These are phyloP conservation scores for Lipomyces yamadae DNA, from an alignment of 805 yeast species.

Conservation along the genomic window DNA sequence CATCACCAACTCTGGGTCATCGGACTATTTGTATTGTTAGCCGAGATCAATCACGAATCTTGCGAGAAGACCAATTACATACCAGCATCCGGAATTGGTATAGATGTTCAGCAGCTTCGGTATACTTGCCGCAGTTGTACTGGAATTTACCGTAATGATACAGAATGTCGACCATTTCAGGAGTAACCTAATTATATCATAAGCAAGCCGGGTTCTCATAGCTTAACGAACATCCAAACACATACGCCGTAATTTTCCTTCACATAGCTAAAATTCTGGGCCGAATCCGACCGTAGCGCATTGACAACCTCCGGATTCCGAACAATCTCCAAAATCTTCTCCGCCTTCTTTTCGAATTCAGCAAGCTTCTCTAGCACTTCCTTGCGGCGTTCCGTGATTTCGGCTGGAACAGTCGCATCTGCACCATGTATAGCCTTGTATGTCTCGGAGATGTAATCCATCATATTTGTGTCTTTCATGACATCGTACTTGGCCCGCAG, in stretches of 20 bases:
- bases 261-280: conserved; percentile 56
- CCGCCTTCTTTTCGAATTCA: conserved; percentile 35
- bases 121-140: conserved; percentile 67
- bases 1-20: conserved; percentile 55
- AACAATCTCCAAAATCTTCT: conserved; percentile 25
- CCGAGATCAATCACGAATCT: not conserved
- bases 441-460: conserved; percentile 54
- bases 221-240: not conserved
- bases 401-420: conserved; percentile 49
- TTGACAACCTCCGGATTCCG: conserved; percentile 57
- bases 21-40: conserved; percentile 44
- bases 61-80: conserved; percentile 2
- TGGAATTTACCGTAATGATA: conserved; percentile 66
- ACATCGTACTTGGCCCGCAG: conserved; percentile 57
- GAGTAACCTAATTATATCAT: conserved; percentile 39
- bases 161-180: conserved; percentile 54
- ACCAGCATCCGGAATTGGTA: conserved; percentile 59
- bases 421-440: conserved; percentile 50
- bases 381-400: conserved; percentile 46
- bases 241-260: conserved; percentile 50
- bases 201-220: not conserved
- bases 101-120: conserved; percentile 61
- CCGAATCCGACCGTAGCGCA: conserved; percentile 59
- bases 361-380: conserved; percentile 46
- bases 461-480: conserved; percentile 63